These are phyloP conservation scores for Botrytis tulipae DNA, from an alignment of 2,329 filamentous ascomycete species.

Conservation along the genomic window DNA sequence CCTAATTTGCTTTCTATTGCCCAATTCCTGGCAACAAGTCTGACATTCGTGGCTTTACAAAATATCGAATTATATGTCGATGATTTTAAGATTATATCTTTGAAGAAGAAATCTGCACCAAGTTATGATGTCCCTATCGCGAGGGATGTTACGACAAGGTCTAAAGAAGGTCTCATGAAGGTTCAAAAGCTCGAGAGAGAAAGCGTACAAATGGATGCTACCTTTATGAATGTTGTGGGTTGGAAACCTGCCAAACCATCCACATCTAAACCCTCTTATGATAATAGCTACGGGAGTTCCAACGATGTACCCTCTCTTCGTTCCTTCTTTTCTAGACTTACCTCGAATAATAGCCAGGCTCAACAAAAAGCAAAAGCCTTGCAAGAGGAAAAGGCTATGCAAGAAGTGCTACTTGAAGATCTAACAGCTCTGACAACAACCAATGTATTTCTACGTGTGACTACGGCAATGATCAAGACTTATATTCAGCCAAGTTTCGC, in stretches of 20 bases:
- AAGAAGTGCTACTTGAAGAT: slow-evolving; percentile 66
- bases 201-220: slow-evolving; percentile 87
- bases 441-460: slow-evolving; percentile 85
- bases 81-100: slow-evolving; percentile 73
- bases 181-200: slow-evolving; percentile 77
- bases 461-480: slow-evolving; percentile 77
- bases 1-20: slow-evolving; percentile 83
- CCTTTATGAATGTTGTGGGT: slow-evolving; percentile 82
- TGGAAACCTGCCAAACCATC: slow-evolving; percentile 64
- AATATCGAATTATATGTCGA: slow-evolving; percentile 89
- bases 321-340: slow-evolving; percentile 79
- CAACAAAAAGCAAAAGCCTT: slow-evolving; percentile 54
- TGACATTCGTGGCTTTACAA: slow-evolving; percentile 91
- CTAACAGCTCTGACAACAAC: slow-evolving; percentile 68
- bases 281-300: slow-evolving; percentile 46
- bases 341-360: slow-evolving; percentile 53
- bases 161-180: slow-evolving; percentile 85
- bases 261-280: slow-evolving; percentile 33
- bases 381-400: slow-evolving; percentile 60
- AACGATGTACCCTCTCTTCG: slow-evolving; percentile 62
- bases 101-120: slow-evolving; percentile 84
- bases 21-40: slow-evolving; percentile 89
- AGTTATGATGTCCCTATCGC: slow-evolving; percentile 71
- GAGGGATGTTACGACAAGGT: slow-evolving; percentile 74
- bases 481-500: slow-evolving; percentile 71